Base-by-base conservation (phyloP, 176 grass and related monocot genomes). In the Cenchrus americanus region DNA sequence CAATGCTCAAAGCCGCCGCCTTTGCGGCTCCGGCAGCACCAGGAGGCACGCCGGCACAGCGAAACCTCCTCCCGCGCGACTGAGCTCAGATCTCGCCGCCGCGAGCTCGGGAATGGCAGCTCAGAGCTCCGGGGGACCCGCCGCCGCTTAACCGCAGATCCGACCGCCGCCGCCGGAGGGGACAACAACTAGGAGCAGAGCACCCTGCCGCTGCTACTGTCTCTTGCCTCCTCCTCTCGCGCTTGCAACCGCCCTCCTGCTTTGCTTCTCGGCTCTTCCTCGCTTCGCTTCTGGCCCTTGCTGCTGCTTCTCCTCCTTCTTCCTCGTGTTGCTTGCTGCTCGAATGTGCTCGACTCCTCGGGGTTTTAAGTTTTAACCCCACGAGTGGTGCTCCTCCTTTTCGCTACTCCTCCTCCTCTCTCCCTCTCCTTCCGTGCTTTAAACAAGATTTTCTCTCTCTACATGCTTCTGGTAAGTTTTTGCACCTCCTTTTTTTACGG, bases 331-430 rank as follows among this genome's bases (percentile, higher is more conserved):
- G 83, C 79, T 82, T 42, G 83, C 79, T 82, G 48, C 79, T 43
- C 58, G 66, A 43, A 74, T 18, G 83, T 73, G 57, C 79, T 24
- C 65, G 4, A 14, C 37, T 83, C 77, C 88, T 87, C 57, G 88
- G 84, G 88, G 88, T 86, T 90, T 90, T 78, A 90, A 90, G 88
- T 86, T 90, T 73, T 90, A 86, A 79, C 84, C 79, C 84, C 79
- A 86, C 83, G 79, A 86, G 83, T 37, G 82, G 53, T 77, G 83
- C 83, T 77, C 59, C 61, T 44, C 64, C 37, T 73, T 76, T 17
- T 54, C 30, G 14, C 49, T 1, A 1, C 22, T 57, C 54, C 49
- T n/a, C 76, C 14, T 50, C 42, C 40, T n/a, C 65, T n/a, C 80
- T 23, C 59, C 55, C 66, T 5, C 70, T 26, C 30, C 6, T 23